Conservation (phyloP, 176 grass and related monocot species). For the Cenchrus purpureus region DNA sequence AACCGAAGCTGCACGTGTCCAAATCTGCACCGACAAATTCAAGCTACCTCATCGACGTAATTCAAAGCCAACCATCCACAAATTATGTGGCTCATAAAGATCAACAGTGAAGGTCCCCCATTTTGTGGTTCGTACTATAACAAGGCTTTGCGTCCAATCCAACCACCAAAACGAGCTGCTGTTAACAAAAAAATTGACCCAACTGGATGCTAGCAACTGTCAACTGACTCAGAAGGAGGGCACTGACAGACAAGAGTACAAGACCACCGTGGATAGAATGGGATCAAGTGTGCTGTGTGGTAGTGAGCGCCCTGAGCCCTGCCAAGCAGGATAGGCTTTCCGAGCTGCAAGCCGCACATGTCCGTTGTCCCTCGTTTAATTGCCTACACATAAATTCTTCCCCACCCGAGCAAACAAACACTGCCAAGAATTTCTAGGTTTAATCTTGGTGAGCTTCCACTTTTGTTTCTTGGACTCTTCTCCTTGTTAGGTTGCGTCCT, state of each 20-base stretch:
- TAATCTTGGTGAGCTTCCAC: not conserved
- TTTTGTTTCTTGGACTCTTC: not conserved
- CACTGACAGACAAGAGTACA: conserved; percentile 15
- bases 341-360: conserved; percentile 21
- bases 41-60: not conserved
- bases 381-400: conserved; percentile 29
- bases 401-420: conserved; percentile 7
- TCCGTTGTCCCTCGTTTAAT: conserved; percentile 20
- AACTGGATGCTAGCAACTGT: conserved; percentile 1
- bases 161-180: not conserved
- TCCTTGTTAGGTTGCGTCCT: conserved; percentile 20
- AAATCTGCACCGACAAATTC: conserved; percentile 10
- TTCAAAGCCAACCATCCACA: conserved; percentile 24
- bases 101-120: not conserved
- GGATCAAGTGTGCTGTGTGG: conserved; percentile 48
- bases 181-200: not conserved
- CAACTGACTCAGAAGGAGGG: not conserved
- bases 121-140: not conserved
- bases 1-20: not conserved
- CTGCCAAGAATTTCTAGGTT: not conserved
- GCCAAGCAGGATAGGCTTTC: conserved; percentile 46
- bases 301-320: conserved; percentile 28
- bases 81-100: not conserved
- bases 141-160: not conserved
- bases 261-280: conserved; percentile 36